Conservation (phyloP, 495 filamentous ascomycete species). For the Elasticomyces elasticus region DNA sequence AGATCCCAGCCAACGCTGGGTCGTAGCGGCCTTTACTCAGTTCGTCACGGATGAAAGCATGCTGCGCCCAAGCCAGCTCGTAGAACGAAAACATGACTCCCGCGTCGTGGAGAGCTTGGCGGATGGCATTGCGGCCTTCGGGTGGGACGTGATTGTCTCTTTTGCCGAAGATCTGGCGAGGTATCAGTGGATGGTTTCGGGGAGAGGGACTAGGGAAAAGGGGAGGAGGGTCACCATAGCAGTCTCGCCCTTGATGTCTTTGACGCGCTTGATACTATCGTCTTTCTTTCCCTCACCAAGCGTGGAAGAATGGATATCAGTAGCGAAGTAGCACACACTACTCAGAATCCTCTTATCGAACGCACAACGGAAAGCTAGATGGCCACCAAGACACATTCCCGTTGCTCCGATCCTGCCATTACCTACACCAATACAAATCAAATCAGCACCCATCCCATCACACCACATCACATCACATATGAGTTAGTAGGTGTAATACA, state of each 20-base stretch:
- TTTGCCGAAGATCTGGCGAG: conserved; percentile 63
- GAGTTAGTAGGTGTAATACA: neutral
- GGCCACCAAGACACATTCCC: conserved; percentile 93
- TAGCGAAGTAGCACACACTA: conserved; percentile 83
- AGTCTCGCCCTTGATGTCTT: conserved; percentile 71
- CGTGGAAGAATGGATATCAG: conserved; percentile 72
- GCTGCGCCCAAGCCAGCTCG: conserved; percentile 85
- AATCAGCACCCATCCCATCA: neutral
- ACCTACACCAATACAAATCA: conserved; percentile 1
- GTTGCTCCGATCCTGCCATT: conserved; percentile 78
- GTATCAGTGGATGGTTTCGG: neutral
- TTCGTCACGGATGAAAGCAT: conserved; percentile 95
- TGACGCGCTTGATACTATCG: conserved; percentile 50
- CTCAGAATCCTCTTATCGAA: conserved; percentile 67
- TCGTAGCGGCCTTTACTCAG: conserved; percentile 89
- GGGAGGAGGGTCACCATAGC: conserved; percentile 43
- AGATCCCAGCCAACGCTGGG: conserved; percentile 73
- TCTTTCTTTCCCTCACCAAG: conserved; percentile 61
- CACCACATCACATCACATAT: neutral
- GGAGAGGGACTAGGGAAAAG: neutral
- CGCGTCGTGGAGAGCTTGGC: conserved; percentile 67
- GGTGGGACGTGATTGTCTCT: conserved; percentile 85
- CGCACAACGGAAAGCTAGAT: conserved; percentile 75
- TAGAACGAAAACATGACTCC: conserved; percentile 73
- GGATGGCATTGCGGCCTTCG: conserved; percentile 74